Conservation (phyloP, 345 rosid genomes). For the Abelmoschus esculentus region DNA sequence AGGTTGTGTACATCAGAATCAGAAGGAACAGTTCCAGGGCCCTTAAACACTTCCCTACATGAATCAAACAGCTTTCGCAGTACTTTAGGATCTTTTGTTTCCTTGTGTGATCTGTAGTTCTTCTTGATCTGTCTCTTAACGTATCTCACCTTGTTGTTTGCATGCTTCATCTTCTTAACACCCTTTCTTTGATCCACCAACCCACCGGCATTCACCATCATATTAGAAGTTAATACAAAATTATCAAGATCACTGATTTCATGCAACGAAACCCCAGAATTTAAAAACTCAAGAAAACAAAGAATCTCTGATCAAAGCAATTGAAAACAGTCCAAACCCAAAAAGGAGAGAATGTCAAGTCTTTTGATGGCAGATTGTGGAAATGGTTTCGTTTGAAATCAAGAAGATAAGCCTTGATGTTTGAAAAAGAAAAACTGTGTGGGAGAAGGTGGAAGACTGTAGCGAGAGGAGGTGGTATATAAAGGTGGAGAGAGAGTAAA, state of each 20-base stretch:
- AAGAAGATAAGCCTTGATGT: background rate
- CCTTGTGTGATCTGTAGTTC: conserved; percentile 11
- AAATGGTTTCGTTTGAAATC: background rate
- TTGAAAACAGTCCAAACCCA: background rate
- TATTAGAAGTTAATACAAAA: background rate
- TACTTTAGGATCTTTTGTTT: conserved; percentile 6
- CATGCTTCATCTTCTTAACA: conserved; percentile 1
- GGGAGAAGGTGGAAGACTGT: background rate
- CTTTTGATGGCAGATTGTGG: background rate
- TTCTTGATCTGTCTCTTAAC: conserved; percentile 22
- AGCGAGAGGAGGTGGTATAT: background rate
- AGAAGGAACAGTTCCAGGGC: conserved; percentile 48
- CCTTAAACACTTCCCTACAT: conserved; percentile 45
- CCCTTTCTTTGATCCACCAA: conserved; percentile 29
- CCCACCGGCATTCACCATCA: conserved; percentile 31
- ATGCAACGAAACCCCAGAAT: background rate
- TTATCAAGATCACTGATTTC: background rate
- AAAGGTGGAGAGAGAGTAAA: conserved; percentile 22
- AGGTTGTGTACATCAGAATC: conserved; percentile 36
- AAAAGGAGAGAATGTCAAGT: background rate
- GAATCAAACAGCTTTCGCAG: conserved; percentile 45
- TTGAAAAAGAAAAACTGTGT: background rate
- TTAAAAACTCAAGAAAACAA: background rate
- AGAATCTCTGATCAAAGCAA: background rate
- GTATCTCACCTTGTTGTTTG: conserved; percentile 32